Evolutionary conservation across 805 yeast genomes (phyloP).

Genomic region (Wickerhamiella parazyma): DNA sequence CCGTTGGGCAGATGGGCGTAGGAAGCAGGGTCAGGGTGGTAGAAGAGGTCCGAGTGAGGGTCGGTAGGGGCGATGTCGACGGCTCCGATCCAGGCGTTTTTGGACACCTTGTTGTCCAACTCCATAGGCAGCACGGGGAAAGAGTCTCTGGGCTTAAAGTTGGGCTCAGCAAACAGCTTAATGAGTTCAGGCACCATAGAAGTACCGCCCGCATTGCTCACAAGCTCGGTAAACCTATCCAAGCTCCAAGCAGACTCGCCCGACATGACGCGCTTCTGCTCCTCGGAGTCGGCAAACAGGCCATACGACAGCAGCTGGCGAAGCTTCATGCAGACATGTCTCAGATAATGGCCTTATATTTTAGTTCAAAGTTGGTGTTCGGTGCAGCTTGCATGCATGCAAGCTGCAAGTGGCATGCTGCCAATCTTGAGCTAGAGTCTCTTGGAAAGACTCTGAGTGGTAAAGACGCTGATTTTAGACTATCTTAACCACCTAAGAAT

Average conservation of each 20-base stretch:
- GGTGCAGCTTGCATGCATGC: no score
- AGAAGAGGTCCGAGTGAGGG: conserved; percentile 10
- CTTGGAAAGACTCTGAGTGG: no score
- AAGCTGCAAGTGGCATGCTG: no score
- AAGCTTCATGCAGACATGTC: no score
- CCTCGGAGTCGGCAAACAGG: background rate
- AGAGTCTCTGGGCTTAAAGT: background rate
- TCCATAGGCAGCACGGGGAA: background rate
- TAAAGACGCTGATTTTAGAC: conserved; percentile 20
- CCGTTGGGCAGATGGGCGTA: background rate
- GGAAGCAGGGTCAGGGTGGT: conserved; percentile 1
- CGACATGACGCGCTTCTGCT: background rate
- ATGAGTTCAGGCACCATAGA: background rate
- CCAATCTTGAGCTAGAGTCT: no score
- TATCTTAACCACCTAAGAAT: conserved; percentile 48
- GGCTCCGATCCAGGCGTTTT: background rate
- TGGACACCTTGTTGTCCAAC: background rate
- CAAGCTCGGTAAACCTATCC: background rate
- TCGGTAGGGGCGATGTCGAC: background rate
- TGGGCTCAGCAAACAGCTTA: background rate
- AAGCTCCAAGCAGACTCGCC: background rate
- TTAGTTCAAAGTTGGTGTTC: no score
- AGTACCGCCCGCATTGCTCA: background rate
- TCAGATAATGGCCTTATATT: no score
- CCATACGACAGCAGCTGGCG: background rate